These are phyloP conservation scores for Tricholoma bakamatsutake DNA, from an alignment of 768 basidiomycete species.

Conservation along the genomic window DNA sequence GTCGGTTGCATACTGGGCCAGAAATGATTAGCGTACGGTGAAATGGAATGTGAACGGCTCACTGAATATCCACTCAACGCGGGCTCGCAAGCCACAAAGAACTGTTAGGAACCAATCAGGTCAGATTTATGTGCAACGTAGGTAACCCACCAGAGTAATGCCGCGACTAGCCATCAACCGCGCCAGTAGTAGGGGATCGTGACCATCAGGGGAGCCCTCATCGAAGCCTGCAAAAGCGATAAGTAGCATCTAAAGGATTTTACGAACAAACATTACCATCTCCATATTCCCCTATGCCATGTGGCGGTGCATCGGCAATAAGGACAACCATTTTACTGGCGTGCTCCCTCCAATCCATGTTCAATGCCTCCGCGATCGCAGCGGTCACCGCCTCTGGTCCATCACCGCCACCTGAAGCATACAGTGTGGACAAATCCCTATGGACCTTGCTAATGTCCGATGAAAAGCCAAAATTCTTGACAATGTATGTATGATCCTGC, in stretches of 20 bases:
- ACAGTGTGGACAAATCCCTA: constrained; percentile 73
- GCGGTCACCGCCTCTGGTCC: constrained; percentile 97
- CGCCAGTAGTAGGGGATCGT: constrained; percentile 84
- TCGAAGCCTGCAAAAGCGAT: constrained; percentile 63
- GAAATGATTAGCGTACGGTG: neutral
- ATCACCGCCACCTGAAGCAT: constrained; percentile 89
- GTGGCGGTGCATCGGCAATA: constrained; percentile 96
- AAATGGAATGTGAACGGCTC: constrained; percentile 22
- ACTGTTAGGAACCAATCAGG: constrained; percentile 42
- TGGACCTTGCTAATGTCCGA: constrained; percentile 87
- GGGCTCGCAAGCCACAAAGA: constrained; percentile 99
- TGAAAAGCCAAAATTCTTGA: constrained; percentile 92
- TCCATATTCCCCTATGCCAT: constrained; percentile 95
- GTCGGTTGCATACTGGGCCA: constrained; percentile 75
- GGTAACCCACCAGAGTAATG: constrained; percentile 72
- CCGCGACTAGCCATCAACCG: constrained; percentile 87
- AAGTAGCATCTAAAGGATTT: constrained; percentile 8
- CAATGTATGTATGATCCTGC: constrained; percentile 93
- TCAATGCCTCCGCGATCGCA: constrained; percentile 77
- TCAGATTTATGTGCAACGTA: constrained; percentile 4
- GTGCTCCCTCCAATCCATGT: constrained; percentile 84
- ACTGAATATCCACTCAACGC: constrained; percentile 90
- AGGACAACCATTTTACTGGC: constrained; percentile 96
- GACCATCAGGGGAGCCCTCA: constrained; percentile 89
- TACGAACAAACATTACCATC: constrained; percentile 58